phyloP scores from a whole-genome alignment of 2,329 filamentous ascomycete genomes.

The Fusarium sp. region DNA sequence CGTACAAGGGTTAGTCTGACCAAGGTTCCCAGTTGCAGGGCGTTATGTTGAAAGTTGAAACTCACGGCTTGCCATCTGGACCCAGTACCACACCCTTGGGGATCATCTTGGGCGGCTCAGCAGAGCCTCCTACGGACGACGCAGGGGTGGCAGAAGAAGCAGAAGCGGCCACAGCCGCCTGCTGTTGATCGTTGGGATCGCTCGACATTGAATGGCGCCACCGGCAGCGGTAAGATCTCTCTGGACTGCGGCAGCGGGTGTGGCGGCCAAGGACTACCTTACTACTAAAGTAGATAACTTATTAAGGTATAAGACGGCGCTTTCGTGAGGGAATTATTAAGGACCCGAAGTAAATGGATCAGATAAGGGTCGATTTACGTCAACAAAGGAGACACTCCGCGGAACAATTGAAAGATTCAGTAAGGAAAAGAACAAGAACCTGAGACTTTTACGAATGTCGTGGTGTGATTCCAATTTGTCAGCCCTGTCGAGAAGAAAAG shows the following conservation, averaged over 20 bases:
- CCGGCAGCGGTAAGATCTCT: conserved; percentile 20
- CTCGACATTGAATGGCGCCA: conserved; percentile 49
- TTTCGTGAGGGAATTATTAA: conserved; percentile 13
- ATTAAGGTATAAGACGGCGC: conserved; percentile 16
- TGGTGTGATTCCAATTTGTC: conserved; percentile 47
- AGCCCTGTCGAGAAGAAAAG: conserved; percentile 28
- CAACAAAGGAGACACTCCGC: not conserved
- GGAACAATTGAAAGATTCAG: conserved; percentile 11
- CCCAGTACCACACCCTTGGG: conserved; percentile 81
- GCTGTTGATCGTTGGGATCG: conserved; percentile 43
- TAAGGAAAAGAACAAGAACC: conserved; percentile 10
- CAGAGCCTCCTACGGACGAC: conserved; percentile 36
- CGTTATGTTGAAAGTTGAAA: conserved; percentile 32
- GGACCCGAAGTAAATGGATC: not conserved
- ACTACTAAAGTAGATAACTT: not conserved
- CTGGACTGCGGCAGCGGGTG: conserved; percentile 5
- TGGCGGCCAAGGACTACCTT: conserved; percentile 17
- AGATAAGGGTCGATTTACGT: not conserved
- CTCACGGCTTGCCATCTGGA: conserved; percentile 88
- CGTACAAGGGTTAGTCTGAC: conserved; percentile 31
- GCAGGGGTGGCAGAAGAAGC: conserved; percentile 31
- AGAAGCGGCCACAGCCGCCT: conserved; percentile 39
- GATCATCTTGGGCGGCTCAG: conserved; percentile 64
- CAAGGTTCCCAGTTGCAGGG: conserved; percentile 22
- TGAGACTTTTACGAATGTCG: conserved; percentile 21